Evolutionary conservation across 768 basidiomycete genomes (phyloP).

Genomic region (Grammothele lineata): DNA sequence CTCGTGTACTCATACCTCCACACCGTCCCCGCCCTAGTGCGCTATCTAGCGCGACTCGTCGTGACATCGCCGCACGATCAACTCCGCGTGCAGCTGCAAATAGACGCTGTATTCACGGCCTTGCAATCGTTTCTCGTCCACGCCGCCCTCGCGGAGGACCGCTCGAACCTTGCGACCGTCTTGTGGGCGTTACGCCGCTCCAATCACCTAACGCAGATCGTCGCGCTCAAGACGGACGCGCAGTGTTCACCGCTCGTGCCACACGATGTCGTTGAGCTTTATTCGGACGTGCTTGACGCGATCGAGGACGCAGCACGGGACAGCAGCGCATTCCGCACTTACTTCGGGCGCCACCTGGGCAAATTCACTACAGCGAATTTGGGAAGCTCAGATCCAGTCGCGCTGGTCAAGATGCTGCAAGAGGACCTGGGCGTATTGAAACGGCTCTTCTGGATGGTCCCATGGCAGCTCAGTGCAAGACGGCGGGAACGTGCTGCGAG

Average conservation of each 20-base stretch:
- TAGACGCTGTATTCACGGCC: background rate
- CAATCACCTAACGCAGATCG: background rate
- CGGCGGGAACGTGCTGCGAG: too few relatives aligned
- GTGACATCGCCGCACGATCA: background rate
- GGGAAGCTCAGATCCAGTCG: background rate
- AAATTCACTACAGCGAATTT: too few relatives aligned
- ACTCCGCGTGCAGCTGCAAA: background rate
- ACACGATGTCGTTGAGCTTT: background rate
- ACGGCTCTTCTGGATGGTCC: background rate
- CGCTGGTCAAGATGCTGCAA: background rate
- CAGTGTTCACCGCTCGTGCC: background rate
- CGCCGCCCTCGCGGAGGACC: background rate
- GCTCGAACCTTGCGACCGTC: background rate
- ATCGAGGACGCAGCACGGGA: background rate
- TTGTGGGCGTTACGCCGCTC: background rate
- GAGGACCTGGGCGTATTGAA: background rate
- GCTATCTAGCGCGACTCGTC: background rate
- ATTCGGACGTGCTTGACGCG: background rate
- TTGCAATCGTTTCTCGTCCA: background rate
- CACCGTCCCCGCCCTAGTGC: background rate
- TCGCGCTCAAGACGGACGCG: conserved; percentile 1
- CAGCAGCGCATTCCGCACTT: background rate
- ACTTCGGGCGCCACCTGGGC: background rate
- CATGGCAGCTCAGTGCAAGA: background rate
- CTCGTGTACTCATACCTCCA: background rate